A percentile compares a stretch with the other conserved stretches of the same genome.
Conservation (phyloP, 2,329 filamentous ascomycete genomes). For the Dactylellina parvicollis region DNA sequence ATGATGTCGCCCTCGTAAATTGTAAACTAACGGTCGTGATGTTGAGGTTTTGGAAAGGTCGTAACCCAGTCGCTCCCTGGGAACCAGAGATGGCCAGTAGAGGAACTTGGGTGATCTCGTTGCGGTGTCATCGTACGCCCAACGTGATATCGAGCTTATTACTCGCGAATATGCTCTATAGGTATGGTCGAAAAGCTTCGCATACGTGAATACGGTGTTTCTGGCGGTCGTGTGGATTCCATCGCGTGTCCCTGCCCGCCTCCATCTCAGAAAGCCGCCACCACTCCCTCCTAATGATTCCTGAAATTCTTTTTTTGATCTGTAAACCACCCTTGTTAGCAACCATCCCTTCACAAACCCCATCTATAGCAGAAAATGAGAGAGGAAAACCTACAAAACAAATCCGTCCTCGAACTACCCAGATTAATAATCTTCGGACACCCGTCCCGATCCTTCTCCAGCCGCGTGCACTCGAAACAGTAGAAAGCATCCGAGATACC, state of each 20-base stretch:
- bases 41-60: background rate
- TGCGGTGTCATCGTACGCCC: no score
- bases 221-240: no score
- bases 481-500: conserved; percentile 99
- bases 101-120: background rate
- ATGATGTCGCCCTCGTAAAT: background rate
- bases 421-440: conserved; percentile 99
- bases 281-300: conserved; percentile 64
- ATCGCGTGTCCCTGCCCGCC: background rate
- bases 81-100: background rate
- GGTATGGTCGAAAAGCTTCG: background rate
- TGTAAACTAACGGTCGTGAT: background rate
- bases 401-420: conserved; percentile 92
- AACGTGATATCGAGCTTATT: background rate
- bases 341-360: background rate
- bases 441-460: conserved; percentile 96
- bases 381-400: conserved; percentile 66
- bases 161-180: no score
- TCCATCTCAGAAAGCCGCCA: background rate
- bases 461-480: conserved; percentile 96
- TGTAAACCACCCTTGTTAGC: conserved; percentile 26
- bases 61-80: background rate
- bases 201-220: no score
- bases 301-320: conserved; percentile 77
- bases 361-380: conserved; percentile 56